These are phyloP conservation scores for Metschnikowia corniflorae DNA, from an alignment of 805 yeast genomes.

Conservation along the genomic window DNA sequence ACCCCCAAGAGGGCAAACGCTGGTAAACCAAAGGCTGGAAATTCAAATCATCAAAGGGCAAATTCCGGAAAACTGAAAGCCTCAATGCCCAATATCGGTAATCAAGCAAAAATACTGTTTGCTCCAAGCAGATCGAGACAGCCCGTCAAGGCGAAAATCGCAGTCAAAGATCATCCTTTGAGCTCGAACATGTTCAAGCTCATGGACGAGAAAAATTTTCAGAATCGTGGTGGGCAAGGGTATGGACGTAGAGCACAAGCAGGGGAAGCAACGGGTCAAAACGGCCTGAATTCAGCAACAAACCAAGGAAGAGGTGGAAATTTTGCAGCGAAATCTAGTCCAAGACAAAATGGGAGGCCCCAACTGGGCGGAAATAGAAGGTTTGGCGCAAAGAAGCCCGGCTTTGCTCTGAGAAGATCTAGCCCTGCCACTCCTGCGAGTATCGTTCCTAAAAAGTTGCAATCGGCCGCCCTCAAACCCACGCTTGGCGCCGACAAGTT, in stretches of 20 bases:
- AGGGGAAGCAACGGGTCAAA: not conserved
- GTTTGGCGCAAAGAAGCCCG: not conserved
- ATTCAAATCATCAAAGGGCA: not conserved
- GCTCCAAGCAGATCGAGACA: not conserved
- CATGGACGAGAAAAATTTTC: slow-evolving; percentile 8
- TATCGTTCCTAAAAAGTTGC: slow-evolving; percentile 16
- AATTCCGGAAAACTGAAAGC: not conserved
- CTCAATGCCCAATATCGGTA: too few relatives aligned
- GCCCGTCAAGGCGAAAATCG: slow-evolving; percentile 7
- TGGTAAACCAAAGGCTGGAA: not conserved
- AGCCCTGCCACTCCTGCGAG: slow-evolving; percentile 4
- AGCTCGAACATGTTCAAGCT: slow-evolving; percentile 15
- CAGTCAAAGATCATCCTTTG: slow-evolving; percentile 20
- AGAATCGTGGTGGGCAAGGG: not conserved
- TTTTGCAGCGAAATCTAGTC: not conserved
- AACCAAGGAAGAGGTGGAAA: not conserved
- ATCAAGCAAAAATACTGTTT: not conserved
- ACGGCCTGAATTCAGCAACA: not conserved
- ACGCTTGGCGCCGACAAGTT: slow-evolving; percentile 26
- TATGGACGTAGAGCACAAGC: not conserved
- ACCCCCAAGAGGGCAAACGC: not conserved
- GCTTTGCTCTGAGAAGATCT: not conserved
- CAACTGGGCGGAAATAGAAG: slow-evolving; percentile 1
- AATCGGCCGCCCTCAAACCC: slow-evolving; percentile 19
- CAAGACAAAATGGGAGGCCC: not conserved